Percentiles rank a stretch among this genome's conserved stretches.
These are phyloP conservation scores for Lepidium didymum DNA, from an alignment of 345 rosid genomes.

Conservation along the genomic window DNA sequence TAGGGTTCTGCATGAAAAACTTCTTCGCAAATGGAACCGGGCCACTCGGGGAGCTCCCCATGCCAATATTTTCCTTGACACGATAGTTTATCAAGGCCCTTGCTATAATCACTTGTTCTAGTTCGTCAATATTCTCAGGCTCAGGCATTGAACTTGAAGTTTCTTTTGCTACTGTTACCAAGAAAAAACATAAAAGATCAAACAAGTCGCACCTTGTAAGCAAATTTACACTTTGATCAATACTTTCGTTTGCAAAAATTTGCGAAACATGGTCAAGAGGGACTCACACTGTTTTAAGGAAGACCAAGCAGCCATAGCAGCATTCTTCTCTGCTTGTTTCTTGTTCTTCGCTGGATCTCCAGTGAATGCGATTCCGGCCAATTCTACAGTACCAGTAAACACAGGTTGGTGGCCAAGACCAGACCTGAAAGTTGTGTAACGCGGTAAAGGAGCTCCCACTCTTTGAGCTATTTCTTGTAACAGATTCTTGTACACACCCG, in stretches of 20 bases:
- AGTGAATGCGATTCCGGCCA: conserved; percentile 83
- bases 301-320: conserved; percentile 99
- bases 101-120: conserved; percentile 89
- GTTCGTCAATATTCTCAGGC: conserved; percentile 76
- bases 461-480: conserved; percentile 96
- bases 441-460: conserved; percentile 90
- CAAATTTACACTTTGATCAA: not conserved
- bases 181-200: conserved; percentile 11
- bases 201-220: not conserved
- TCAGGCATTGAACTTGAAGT: conserved; percentile 67
- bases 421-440: conserved; percentile 78
- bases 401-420: conserved; percentile 98
- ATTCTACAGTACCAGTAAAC: conserved; percentile 90
- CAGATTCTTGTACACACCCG: conserved; percentile 95
- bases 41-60: conserved; percentile 38
- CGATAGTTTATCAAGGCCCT: conserved; percentile 70
- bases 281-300: conserved; percentile 83
- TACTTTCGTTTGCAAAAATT: not conserved
- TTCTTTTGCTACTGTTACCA: conserved; percentile 86
- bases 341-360: conserved; percentile 96
- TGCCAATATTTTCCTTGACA: conserved; percentile 69
- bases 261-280: not conserved
- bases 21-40: conserved; percentile 67
- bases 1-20: conserved; percentile 53
- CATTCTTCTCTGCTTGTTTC: conserved; percentile 98